phyloP scores from a whole-genome alignment of 2,329 filamentous ascomycete genomes.

The Tolypocladium pustulatum region DNA sequence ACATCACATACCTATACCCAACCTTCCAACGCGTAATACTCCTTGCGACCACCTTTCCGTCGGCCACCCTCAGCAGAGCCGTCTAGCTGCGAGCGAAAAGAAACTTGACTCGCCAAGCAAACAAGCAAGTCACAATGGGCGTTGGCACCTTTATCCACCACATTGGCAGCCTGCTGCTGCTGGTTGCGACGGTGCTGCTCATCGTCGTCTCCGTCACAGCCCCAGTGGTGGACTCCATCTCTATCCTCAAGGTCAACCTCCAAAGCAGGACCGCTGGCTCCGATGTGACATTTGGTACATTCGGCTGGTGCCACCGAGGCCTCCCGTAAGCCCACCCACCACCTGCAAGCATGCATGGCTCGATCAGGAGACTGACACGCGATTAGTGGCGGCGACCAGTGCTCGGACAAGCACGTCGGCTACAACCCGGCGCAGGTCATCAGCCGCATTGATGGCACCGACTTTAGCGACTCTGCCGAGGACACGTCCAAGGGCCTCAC shows the following conservation, averaged over 20 bases:
- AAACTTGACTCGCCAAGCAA: neutral
- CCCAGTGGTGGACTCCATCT: constrained; percentile 45
- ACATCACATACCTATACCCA: neutral
- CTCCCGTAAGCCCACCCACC: constrained; percentile 11
- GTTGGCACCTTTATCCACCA: constrained; percentile 41
- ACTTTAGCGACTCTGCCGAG: constrained; percentile 31
- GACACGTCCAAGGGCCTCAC: constrained; percentile 40
- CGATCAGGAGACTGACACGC: neutral
- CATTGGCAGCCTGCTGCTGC: constrained; percentile 46
- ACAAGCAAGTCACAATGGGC: constrained; percentile 28
- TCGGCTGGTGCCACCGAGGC: constrained; percentile 42
- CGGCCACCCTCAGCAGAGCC: neutral
- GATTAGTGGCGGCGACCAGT: constrained; percentile 29
- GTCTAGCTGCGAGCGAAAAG: neutral
- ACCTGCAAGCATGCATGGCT: too few relatives aligned
- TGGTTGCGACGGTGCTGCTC: constrained; percentile 43
- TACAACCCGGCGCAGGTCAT: constrained; percentile 44
- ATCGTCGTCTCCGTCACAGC: constrained; percentile 48
- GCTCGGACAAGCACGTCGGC: constrained; percentile 38
- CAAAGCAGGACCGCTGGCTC: constrained; percentile 21
- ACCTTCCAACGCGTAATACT: neutral
- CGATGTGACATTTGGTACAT: constrained; percentile 45
- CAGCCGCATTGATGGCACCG: constrained; percentile 20
- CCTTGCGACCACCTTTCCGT: neutral
- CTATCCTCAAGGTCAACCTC: constrained; percentile 42